Conservation (phyloP, 257 asterid genomes). For the Leonotis leonurus region DNA sequence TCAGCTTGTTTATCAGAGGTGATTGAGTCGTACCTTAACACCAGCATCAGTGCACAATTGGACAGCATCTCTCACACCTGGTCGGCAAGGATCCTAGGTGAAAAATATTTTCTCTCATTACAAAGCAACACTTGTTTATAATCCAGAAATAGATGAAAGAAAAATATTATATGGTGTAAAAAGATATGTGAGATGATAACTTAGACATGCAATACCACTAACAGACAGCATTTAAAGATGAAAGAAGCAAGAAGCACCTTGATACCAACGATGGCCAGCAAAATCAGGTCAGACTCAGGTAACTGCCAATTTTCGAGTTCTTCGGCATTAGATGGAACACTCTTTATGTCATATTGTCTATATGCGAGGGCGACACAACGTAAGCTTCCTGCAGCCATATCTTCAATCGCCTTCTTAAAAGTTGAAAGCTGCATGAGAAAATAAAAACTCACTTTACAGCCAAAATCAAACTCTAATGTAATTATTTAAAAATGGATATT, state of each 20-base stretch:
- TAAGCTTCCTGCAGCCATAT: conserved; percentile 79
- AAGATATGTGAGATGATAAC: background rate
- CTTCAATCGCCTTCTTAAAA: conserved; percentile 60
- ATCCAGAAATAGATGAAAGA: background rate
- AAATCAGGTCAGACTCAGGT: conserved; percentile 74
- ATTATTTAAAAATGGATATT: background rate
- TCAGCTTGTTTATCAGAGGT: background rate
- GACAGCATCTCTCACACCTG: conserved; percentile 80
- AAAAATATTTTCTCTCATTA: conserved; percentile 7
- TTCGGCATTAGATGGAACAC: conserved; percentile 62
- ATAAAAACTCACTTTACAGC: conserved; percentile 6
- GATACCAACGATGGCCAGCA: conserved; percentile 89
- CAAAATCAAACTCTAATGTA: background rate
- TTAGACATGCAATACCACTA: background rate
- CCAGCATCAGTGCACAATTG: conserved; percentile 77
- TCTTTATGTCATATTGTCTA: conserved; percentile 34
- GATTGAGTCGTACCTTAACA: conserved; percentile 53
- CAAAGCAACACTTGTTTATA: background rate
- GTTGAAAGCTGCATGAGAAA: conserved; percentile 39
- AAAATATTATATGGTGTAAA: background rate
- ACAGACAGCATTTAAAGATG: background rate
- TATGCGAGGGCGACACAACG: conserved; percentile 96
- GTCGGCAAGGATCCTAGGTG: conserved; percentile 90
- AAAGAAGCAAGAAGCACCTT: conserved; percentile 42
- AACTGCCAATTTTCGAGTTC: conserved; percentile 69